Evolutionary conservation across 2,329 filamentous ascomycete genomes (phyloP).

Genomic region (Helminthosporium solani): DNA sequence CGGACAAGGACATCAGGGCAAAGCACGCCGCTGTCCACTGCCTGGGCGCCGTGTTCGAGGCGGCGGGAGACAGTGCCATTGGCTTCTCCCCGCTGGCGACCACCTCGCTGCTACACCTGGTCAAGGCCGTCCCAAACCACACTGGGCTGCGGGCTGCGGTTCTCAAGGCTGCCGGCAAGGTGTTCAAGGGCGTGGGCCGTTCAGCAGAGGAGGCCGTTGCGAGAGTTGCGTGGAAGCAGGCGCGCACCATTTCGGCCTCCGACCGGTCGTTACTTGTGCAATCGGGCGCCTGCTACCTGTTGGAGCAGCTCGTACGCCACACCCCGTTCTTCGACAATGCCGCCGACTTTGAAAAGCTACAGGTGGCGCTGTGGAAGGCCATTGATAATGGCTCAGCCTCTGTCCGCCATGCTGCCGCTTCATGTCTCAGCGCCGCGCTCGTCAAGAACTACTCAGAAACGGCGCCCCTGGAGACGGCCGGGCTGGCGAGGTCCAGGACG

Average conservation of each 20-base stretch:
- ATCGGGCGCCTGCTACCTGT: constrained; percentile 73
- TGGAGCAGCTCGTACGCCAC: constrained; percentile 69
- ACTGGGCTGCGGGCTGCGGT: constrained; percentile 78
- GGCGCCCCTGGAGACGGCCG: constrained; percentile 41
- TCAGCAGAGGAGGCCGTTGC: constrained; percentile 82
- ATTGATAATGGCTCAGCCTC: constrained; percentile 75
- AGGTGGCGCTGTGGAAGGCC: constrained; percentile 78
- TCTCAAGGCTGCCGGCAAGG: constrained; percentile 72
- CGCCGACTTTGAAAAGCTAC: constrained; percentile 86
- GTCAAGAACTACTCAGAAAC: constrained; percentile 76
- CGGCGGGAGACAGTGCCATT: constrained; percentile 92
- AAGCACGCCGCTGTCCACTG: constrained; percentile 88
- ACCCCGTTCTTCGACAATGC: constrained; percentile 85
- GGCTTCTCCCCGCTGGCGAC: constrained; percentile 75
- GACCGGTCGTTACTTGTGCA: constrained; percentile 86
- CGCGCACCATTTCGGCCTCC: constrained; percentile 68
- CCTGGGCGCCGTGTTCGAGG: constrained; percentile 82
- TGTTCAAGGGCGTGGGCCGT: constrained; percentile 70
- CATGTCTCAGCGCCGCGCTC: constrained; percentile 79
- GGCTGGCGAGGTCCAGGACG: constrained; percentile 55
- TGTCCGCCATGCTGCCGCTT: constrained; percentile 82
- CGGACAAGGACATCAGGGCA: constrained; percentile 72
- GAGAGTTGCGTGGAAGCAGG: constrained; percentile 93
- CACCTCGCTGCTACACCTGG: constrained; percentile 69
- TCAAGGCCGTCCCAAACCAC: constrained; percentile 78